phyloP scores from a whole-genome alignment of 2,329 filamentous ascomycete species.

The Aulographum hederae region DNA sequence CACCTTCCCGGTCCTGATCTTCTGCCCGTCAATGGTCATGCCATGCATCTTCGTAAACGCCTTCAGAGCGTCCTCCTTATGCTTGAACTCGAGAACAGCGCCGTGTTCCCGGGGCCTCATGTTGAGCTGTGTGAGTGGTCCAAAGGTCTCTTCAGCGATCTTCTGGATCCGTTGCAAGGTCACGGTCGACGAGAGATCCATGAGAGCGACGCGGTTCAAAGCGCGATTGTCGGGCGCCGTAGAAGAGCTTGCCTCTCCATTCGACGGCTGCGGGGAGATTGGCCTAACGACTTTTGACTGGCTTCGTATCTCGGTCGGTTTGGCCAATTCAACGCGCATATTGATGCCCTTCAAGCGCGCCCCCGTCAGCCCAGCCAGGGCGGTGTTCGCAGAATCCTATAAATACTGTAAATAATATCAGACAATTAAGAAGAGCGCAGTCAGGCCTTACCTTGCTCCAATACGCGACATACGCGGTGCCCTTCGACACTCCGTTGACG shows the following conservation, averaged over 20 bases:
- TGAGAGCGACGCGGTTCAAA: conserved; percentile 41
- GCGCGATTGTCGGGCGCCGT: conserved; percentile 15
- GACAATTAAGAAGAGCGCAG: neutral
- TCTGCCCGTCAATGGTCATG: conserved; percentile 3
- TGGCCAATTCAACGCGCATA: no score
- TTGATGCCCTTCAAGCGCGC: no score
- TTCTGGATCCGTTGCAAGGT: conserved; percentile 69
- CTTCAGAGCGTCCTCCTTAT: conserved; percentile 52
- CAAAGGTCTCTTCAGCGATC: conserved; percentile 52
- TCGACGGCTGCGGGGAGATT: no score
- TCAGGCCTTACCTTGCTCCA: conserved; percentile 36
- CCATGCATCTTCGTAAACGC: conserved; percentile 20
- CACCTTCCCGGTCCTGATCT: conserved; percentile 2
- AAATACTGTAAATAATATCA: neutral
- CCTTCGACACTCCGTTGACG: conserved; percentile 49
- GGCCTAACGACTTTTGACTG: no score
- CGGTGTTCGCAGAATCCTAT: conserved; percentile 14
- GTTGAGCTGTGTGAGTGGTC: conserved; percentile 54
- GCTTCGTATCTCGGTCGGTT: no score
- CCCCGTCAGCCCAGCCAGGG: conserved; percentile 11
- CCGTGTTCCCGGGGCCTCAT: conserved; percentile 69
- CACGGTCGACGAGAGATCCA: conserved; percentile 81
- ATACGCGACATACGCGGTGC: conserved; percentile 68
- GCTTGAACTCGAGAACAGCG: conserved; percentile 67
- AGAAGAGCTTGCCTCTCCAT: no score